Evolutionary conservation across 768 basidiomycete species (phyloP).

Genomic region (Daedalea quercina): DNA sequence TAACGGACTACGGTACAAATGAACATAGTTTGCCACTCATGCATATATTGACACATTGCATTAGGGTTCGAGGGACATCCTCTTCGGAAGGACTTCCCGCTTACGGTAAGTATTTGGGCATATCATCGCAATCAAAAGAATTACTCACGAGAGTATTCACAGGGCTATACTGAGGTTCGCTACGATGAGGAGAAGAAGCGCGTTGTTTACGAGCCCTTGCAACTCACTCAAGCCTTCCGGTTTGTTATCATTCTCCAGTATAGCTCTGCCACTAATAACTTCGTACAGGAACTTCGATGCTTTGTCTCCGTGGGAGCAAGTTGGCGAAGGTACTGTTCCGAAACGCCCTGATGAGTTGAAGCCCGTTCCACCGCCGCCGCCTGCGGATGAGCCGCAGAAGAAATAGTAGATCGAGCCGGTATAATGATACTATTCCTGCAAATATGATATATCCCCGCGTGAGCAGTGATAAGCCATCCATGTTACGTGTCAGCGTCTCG

Average conservation of each 20-base stretch:
- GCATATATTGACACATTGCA: neutral
- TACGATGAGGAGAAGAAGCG: constrained; percentile 98
- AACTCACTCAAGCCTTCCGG: constrained; percentile 98
- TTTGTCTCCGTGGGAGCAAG: constrained; percentile 92
- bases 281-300: constrained; percentile 83
- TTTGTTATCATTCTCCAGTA: constrained; percentile 26
- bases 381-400: constrained; percentile 69
- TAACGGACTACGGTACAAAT: constrained; percentile 87
- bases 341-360: constrained; percentile 67
- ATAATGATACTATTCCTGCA: constrained; percentile 1
- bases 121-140: no score
- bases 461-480: no score
- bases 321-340: constrained; percentile 58
- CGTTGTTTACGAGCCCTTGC: constrained; percentile 95
- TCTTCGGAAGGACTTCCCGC: constrained; percentile 94
- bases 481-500: no score
- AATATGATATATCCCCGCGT: no score
- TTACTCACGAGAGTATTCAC: constrained; percentile 1
- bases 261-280: neutral
- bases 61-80: constrained; percentile 96
- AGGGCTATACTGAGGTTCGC: constrained; percentile 98
- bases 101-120: constrained; percentile 74
- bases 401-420: constrained; percentile 39
- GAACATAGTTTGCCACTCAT: neutral
- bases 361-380: constrained; percentile 67